Evolutionary conservation across 768 basidiomycete genomes (phyloP).

Genomic region (Filobasidium wieringae): DNA sequence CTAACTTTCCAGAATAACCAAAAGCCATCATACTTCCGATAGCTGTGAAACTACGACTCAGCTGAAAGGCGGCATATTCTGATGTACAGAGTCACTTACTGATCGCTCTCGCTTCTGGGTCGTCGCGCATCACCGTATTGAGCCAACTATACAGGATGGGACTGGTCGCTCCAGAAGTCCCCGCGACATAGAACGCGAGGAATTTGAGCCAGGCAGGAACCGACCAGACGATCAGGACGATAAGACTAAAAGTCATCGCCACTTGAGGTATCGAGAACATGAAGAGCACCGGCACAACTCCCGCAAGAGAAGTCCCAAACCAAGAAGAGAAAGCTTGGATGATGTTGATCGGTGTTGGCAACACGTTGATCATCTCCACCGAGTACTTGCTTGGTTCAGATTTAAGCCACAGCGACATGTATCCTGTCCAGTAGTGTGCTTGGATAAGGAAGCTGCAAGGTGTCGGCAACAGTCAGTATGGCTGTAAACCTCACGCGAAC

Average conservation of each 20-base stretch:
- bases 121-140: conserved; percentile 16
- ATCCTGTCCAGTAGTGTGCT: conserved; percentile 18
- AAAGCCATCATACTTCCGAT: conserved; percentile 26
- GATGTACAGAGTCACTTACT: not conserved
- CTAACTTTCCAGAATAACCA: conserved; percentile 21
- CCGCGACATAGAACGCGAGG: conserved; percentile 24
- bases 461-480: not conserved
- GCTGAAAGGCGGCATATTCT: not conserved
- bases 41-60: not conserved
- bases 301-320: conserved; percentile 27
- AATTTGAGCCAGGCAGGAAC: conserved; percentile 28
- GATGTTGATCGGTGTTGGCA: conserved; percentile 28
- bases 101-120: conserved; percentile 21
- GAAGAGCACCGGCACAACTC: conserved; percentile 1
- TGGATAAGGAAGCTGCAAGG: conserved; percentile 15
- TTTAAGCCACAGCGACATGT: conserved; percentile 27
- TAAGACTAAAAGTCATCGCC: not conserved
- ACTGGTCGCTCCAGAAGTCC: conserved; percentile 16
- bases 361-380: conserved; percentile 22
- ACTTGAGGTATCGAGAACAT: conserved; percentile 19
- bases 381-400: conserved; percentile 12
- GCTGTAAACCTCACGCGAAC: not conserved
- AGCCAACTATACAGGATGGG: conserved; percentile 23
- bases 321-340: conserved; percentile 21
- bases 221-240: conserved; percentile 23